These are phyloP conservation scores for Hyaloscypha finlandica DNA, from an alignment of 495 filamentous ascomycete genomes.

Conservation along the genomic window DNA sequence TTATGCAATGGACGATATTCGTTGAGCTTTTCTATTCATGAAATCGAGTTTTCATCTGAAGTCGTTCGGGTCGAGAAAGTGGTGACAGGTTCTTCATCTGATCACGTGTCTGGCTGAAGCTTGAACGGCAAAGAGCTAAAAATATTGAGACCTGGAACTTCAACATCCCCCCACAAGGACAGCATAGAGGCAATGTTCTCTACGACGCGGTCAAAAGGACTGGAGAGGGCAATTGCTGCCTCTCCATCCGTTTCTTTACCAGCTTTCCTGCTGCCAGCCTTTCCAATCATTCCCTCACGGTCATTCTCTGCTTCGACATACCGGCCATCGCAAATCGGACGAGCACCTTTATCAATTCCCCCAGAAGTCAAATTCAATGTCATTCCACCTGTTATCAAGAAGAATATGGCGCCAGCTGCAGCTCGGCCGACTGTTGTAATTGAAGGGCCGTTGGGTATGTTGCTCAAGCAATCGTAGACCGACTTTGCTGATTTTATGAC, in stretches of 20 bases:
- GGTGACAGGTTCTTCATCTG: not conserved
- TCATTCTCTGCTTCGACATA: conserved; percentile 70
- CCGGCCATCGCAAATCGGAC: conserved; percentile 78
- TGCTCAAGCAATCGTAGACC: not conserved
- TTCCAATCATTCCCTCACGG: conserved; percentile 56
- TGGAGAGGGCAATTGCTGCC: conserved; percentile 41
- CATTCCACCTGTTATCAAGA: conserved; percentile 53
- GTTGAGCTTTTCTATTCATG: too few species aligned
- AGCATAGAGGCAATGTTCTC: conserved; percentile 45
- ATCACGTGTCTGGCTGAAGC: not conserved
- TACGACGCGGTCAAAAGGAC: conserved; percentile 45
- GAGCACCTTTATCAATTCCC: conserved; percentile 78
- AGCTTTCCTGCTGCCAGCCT: conserved; percentile 74
- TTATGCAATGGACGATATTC: too few species aligned
- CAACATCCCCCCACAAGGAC: not conserved
- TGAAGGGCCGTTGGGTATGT: conserved; percentile 72
- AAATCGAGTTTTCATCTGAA: not conserved
- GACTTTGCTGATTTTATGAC: conserved; percentile 13
- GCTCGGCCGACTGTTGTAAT: conserved; percentile 64
- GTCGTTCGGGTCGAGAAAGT: too few species aligned
- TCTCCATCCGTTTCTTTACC: conserved; percentile 52
- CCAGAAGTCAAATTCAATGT: conserved; percentile 75
- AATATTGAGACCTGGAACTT: conserved; percentile 3
- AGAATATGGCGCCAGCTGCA: conserved; percentile 56
- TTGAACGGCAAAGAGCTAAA: not conserved